phyloP scores from a whole-genome alignment of 2,329 filamentous ascomycete genomes.

The Claviceps arundinis region DNA sequence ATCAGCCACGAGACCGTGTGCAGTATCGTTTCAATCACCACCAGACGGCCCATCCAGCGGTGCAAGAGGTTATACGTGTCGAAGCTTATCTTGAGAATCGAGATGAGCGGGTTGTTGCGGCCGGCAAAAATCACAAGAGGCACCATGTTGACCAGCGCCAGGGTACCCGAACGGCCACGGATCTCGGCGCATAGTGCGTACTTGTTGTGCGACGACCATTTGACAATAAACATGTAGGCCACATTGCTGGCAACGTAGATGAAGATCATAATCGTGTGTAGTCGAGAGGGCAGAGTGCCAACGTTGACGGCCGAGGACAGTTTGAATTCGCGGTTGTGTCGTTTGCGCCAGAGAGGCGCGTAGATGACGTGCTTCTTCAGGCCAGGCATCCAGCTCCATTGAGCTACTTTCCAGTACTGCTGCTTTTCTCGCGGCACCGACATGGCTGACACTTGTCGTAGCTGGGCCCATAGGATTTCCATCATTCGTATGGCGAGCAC shows the following conservation, averaged over 20 bases:
- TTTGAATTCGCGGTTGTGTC: slow-evolving; percentile 54
- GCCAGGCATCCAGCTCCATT: slow-evolving; percentile 47
- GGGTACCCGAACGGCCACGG: slow-evolving; percentile 70
- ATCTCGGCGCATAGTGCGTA: slow-evolving; percentile 65
- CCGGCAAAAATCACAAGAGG: slow-evolving; percentile 79
- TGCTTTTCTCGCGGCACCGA: slow-evolving; percentile 36
- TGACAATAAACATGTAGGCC: slow-evolving; percentile 47
- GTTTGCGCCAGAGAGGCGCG: slow-evolving; percentile 49
- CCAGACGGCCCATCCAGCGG: slow-evolving; percentile 65
- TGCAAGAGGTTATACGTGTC: slow-evolving; percentile 78
- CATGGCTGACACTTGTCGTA: slow-evolving; percentile 49
- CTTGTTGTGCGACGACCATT: slow-evolving; percentile 44
- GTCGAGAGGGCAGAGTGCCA: slow-evolving; percentile 50
- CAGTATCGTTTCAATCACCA: slow-evolving; percentile 51
- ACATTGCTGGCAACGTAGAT: slow-evolving; percentile 48
- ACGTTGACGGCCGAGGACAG: slow-evolving; percentile 46
- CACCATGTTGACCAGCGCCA: slow-evolving; percentile 83
- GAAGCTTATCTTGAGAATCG: slow-evolving; percentile 73
- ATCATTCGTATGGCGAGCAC: slow-evolving; percentile 40
- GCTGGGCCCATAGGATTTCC: slow-evolving; percentile 40
- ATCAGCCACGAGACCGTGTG: slow-evolving; percentile 65
- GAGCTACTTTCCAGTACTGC: slow-evolving; percentile 43
- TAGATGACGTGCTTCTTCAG: slow-evolving; percentile 48
- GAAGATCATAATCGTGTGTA: slow-evolving; percentile 44
- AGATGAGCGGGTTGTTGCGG: slow-evolving; percentile 86